Evolutionary conservation across 148 eudicot species (phyloP).

Genomic region (Vaccinium corymbosum): DNA sequence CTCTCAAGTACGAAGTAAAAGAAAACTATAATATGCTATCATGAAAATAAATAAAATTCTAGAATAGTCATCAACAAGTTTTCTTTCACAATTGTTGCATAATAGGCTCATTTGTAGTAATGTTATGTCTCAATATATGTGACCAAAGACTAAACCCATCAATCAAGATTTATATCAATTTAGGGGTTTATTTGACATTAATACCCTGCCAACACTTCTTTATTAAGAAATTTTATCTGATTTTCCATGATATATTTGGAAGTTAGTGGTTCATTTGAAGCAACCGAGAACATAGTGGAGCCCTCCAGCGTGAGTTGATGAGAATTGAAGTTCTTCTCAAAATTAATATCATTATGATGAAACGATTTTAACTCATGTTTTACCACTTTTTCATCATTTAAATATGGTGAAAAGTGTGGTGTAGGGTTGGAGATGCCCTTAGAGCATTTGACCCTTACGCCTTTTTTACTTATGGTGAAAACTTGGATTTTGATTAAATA

Average conservation of each 20-base stretch:
- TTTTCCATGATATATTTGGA: not conserved
- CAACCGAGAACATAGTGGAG: not conserved
- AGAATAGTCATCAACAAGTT: not conserved
- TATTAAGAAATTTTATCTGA: not conserved
- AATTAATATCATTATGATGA: not conserved
- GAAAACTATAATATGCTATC: not conserved
- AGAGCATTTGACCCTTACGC: not conserved
- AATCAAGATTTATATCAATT: not conserved
- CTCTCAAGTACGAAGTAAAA: not conserved
- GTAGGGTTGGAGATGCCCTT: not conserved
- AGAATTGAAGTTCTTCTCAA: not conserved
- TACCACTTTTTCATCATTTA: not conserved
- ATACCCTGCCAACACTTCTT: not conserved
- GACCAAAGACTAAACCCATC: not conserved
- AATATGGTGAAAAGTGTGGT: not conserved
- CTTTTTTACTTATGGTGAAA: not conserved
- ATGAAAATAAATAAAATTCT: not conserved
- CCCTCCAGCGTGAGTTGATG: not conserved
- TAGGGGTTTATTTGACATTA: not conserved
- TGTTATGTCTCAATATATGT: not conserved
- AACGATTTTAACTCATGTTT: not conserved
- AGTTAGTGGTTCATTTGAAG: not conserved
- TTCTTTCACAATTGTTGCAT: not conserved
- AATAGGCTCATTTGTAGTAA: not conserved
- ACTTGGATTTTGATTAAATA: not conserved